Conservation (phyloP, 306 rosid genomes). For the Vachellia pachyceras region DNA sequence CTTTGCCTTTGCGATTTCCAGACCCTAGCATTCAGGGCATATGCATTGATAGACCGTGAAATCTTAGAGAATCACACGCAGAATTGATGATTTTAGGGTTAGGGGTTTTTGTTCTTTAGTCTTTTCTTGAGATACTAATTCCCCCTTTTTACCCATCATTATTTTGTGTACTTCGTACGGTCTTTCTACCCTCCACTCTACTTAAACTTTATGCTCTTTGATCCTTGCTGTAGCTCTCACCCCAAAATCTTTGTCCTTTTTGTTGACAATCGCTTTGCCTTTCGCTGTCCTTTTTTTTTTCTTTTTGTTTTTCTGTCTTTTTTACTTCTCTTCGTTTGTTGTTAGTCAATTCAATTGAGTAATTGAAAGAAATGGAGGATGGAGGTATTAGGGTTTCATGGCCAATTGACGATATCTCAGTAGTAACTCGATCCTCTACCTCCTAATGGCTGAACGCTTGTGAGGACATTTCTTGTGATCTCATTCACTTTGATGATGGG, state of each 20-base stretch:
- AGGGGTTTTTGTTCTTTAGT: not conserved
- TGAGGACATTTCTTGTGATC: conserved; percentile 84
- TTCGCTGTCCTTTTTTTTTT: not conserved
- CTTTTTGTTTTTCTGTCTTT: not conserved
- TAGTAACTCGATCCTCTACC: conserved; percentile 36
- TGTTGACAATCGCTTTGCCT: not conserved
- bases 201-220: conserved; percentile 31
- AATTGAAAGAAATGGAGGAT: conserved; percentile 52
- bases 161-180: conserved; percentile 50
- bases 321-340: not conserved
- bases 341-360: not conserved
- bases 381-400: conserved; percentile 50
- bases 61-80: conserved; percentile 52
- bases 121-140: conserved; percentile 14
- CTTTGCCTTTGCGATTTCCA: too few species aligned
- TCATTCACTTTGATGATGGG: conserved; percentile 64
- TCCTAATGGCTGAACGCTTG: conserved; percentile 97
- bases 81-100: conserved; percentile 44
- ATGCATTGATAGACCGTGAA: conserved; percentile 64
- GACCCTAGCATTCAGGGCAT: too few species aligned
- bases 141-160: conserved; percentile 21
- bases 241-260: conserved; percentile 22
- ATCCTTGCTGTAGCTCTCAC: conserved; percentile 10
- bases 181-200: conserved; percentile 48
- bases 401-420: conserved; percentile 27